Percentiles rank a stretch among this genome's conserved stretches.
Evolutionary conservation across 1,284 basidiomycete genomes (phyloP).

Genomic region (Moniliella sp.): DNA sequence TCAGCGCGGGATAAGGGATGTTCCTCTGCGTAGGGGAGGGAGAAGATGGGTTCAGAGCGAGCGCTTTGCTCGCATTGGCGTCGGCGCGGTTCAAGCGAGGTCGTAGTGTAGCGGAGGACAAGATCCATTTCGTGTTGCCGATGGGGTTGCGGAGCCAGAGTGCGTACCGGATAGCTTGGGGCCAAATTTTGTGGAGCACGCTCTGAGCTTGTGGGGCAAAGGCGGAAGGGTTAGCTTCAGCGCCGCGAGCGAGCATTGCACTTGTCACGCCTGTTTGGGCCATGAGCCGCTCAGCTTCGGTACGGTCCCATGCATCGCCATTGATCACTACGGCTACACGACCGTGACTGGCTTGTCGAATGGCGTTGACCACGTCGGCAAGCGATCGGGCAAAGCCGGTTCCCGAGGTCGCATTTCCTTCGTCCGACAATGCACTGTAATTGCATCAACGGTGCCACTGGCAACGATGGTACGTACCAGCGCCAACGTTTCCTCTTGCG

Average conservation of each 20-base stretch:
- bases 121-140: slow-evolving; percentile 74
- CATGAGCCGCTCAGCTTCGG: slow-evolving; percentile 56
- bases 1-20: slow-evolving; percentile 4
- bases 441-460: slow-evolving; percentile 57
- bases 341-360: slow-evolving; percentile 37
- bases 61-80: slow-evolving; percentile 1
- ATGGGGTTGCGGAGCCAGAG: slow-evolving; percentile 45
- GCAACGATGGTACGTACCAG: slow-evolving; percentile 65
- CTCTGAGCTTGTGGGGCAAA: slow-evolving; percentile 39
- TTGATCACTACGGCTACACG: slow-evolving; percentile 71
- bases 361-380: slow-evolving; percentile 56
- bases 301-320: slow-evolving; percentile 64
- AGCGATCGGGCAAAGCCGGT: slow-evolving; percentile 52
- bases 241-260: slow-evolving; percentile 83
- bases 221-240: slow-evolving; percentile 73
- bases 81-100: slow-evolving; percentile 11
- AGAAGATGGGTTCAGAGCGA: too few species aligned
- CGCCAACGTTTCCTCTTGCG: slow-evolving; percentile 61
- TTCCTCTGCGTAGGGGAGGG: slow-evolving; percentile 2
- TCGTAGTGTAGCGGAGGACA: slow-evolving; percentile 36
- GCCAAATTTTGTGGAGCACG: not conserved
- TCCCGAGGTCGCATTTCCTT: slow-evolving; percentile 72
- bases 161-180: slow-evolving; percentile 19
- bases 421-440: slow-evolving; percentile 89
- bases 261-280: slow-evolving; percentile 51